Base-by-base conservation (phyloP, 1,139 yeast genomes). In the Kurtzmaniella quercitrusa region DNA sequence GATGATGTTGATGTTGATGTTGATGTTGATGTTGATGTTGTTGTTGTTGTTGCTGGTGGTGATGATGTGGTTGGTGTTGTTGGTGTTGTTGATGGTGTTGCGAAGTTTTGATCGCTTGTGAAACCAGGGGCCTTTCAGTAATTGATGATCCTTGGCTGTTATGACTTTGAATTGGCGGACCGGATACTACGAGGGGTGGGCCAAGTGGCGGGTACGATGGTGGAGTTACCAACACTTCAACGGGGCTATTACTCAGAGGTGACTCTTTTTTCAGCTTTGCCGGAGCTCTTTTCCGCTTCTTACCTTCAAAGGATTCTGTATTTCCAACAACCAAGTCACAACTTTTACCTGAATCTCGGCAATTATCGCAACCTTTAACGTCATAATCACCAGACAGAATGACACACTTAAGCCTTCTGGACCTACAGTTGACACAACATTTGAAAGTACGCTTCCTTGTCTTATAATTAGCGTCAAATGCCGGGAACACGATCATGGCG, bases 401-500 rank as follows among this genome's bases (percentile, higher is more conserved):
- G 16, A 40, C 38, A 40, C 58, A 54, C 30, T 49, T 48, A 30
- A 47, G 42, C 19, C 58, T 41, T 35, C 46, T 52, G 21, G 45
- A 34, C n/a, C 57, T 45, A 42, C 58, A 54, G 18, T 39, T 45
- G 11, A 46, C 39, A 42, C 58, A 54, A 38, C 57, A 53, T 32
- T 49, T 47, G 42, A 53, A 53, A 7, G 55, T 51, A 11, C 58
- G 46, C 39, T 53, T 53, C 23, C 58, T 45, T 3, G 51, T 48
- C 22, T 52, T 53, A 38, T 52, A 54, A 48, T 44, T 54, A 5
- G 45, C 35, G 42, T 54, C 45, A 43, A 54, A 54, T 3, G 58
- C 58, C 2, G 58, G 58, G 39, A 54, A 54, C 34, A 54, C 57
- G 38, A 47, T 48, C 52, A 50, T 51, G 30, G n/a, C 12, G 30